Percentiles rank a stretch among this genome's conserved stretches.
Evolutionary conservation across 2,329 filamentous ascomycete species (phyloP).

Genomic region (Fusarium sacchari): DNA sequence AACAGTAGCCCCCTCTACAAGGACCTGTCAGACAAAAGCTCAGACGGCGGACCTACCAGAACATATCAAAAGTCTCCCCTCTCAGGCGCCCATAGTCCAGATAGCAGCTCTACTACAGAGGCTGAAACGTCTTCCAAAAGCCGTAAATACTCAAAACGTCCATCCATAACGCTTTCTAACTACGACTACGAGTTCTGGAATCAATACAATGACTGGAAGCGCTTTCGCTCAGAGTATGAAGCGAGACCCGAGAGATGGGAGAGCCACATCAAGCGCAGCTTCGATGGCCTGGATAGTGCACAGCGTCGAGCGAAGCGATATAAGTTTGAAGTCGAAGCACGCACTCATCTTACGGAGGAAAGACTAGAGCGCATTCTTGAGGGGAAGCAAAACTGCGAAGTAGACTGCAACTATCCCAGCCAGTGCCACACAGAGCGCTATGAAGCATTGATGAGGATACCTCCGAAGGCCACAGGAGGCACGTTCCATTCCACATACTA

Average conservation of each 20-base stretch:
- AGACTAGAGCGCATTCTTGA: conserved; percentile 9
- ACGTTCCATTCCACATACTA: neutral
- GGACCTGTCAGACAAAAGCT: neutral
- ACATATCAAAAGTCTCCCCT: neutral
- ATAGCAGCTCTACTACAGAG: neutral
- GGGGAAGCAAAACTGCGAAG: conserved; percentile 27
- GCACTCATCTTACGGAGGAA: neutral
- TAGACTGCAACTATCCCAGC: conserved; percentile 40
- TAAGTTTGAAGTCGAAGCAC: neutral
- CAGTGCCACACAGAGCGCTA: conserved; percentile 31
- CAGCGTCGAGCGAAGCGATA: neutral
- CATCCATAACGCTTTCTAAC: neutral
- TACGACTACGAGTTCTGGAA: conserved; percentile 50
- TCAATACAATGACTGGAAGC: conserved; percentile 44
- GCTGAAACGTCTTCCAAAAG: neutral
- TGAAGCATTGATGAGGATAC: neutral
- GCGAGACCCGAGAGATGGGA: conserved; percentile 7
- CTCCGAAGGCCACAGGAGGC: neutral
- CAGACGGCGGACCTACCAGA: neutral
- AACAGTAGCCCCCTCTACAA: neutral
- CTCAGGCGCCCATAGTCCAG: neutral
- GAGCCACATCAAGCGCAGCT: neutral
- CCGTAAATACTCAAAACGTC: neutral
- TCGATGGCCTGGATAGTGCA: neutral
- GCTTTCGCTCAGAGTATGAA: conserved; percentile 14